These are phyloP conservation scores for Salix exigua DNA, from an alignment of 345 rosid genomes.

Conservation along the genomic window DNA sequence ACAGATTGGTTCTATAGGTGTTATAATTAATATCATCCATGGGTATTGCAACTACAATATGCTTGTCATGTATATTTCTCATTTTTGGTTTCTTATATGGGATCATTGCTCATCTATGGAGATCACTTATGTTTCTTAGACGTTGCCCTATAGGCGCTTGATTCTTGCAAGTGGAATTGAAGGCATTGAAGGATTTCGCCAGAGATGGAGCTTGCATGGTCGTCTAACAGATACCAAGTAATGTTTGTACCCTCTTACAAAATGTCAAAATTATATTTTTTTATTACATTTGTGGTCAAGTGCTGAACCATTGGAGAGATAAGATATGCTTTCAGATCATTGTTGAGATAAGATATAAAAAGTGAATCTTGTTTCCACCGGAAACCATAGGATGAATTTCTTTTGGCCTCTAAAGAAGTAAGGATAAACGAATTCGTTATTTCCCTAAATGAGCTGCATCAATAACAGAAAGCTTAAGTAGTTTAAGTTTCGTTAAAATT, in stretches of 20 bases:
- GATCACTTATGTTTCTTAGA: slow-evolving; percentile 1
- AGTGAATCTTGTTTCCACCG: too few species aligned
- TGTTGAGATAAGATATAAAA: too few species aligned
- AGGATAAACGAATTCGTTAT: neutral
- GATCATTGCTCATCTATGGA: neutral
- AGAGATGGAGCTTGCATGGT: slow-evolving; percentile 96
- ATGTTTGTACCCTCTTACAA: slow-evolving; percentile 9
- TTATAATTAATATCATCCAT: neutral
- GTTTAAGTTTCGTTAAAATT: neutral
- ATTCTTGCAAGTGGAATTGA: slow-evolving; percentile 88
- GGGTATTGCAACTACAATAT: neutral
- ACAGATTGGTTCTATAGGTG: neutral
- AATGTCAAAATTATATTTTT: neutral
- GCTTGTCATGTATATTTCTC: neutral
- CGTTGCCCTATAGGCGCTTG: slow-evolving; percentile 48
- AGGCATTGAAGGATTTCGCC: slow-evolving; percentile 87
- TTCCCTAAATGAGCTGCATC: neutral
- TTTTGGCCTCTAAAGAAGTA: too few species aligned
- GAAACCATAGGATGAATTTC: too few species aligned
- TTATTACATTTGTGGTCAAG: neutral
- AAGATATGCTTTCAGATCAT: too few species aligned
- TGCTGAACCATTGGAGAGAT: neutral
- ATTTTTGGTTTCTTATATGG: neutral
- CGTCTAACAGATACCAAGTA: slow-evolving; percentile 80
- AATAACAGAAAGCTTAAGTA: neutral